phyloP scores from a whole-genome alignment of 495 filamentous ascomycete species.

The Elaphomyces granulatus region DNA sequence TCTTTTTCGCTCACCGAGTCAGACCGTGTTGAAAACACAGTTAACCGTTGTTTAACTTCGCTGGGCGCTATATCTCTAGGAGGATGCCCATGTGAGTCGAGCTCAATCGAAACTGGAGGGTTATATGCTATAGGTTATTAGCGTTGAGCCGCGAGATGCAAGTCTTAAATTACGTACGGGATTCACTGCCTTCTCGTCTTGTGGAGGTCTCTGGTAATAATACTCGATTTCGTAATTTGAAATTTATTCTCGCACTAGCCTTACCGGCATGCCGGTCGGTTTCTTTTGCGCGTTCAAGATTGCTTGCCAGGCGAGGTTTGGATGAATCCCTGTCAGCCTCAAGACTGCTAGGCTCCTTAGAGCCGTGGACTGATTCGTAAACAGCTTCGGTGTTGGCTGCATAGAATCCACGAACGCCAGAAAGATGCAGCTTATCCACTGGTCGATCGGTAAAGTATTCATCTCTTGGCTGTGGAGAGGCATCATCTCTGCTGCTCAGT shows the following conservation, averaged over 20 bases:
- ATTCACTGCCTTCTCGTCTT: conserved; percentile 15
- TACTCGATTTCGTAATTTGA: not conserved
- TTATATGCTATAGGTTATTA: conserved; percentile 27
- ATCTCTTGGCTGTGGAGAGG: conserved; percentile 3
- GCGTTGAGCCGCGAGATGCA: not conserved
- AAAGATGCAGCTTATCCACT: not conserved
- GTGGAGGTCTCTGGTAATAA: not conserved
- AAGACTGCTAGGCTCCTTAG: not conserved
- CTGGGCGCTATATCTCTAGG: too few relatives aligned
- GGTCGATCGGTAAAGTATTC: not conserved
- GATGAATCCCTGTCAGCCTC: not conserved
- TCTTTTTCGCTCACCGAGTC: not conserved
- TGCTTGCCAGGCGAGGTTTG: not conserved
- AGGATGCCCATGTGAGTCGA: too few relatives aligned
- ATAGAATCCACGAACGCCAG: not conserved
- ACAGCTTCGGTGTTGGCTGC: not conserved
- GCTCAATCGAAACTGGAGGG: conserved; percentile 21
- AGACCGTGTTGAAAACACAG: not conserved
- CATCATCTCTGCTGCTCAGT: conserved; percentile 30
- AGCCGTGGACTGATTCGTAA: not conserved
- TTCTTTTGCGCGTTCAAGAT: not conserved
- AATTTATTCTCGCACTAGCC: not conserved
- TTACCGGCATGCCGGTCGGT: not conserved
- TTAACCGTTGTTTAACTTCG: not conserved
- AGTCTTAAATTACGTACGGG: conserved; percentile 16